Evolutionary conservation across 441 rosid genomes (phyloP), one percentile per base, ranked within the genome.

Genomic region (Biscutella auriculata): DNA sequence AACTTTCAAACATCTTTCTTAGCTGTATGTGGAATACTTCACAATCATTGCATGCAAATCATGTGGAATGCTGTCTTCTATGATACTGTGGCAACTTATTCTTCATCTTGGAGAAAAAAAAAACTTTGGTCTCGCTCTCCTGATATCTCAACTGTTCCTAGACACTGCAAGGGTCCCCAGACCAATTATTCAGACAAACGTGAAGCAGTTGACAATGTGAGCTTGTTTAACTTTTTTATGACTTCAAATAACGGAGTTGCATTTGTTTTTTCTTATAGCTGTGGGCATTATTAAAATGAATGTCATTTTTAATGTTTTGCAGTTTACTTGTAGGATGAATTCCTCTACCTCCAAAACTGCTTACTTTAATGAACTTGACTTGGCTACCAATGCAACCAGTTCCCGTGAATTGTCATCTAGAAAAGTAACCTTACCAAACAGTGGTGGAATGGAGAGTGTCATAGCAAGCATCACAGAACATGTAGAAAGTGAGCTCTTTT

Each of bases 31-130:
- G 69, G 77, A 77, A 57, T 76, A 73, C 87, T 93, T 73, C 66
- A 77, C 64, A 73, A 75, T 63, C 63, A 69, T 73, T 83, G 82
- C 81, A 82, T 82, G 90, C 87, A 81, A 79, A 87, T 83, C 59
- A 71, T 78, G 72, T 93, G 97, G 97, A 89, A 93, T 73, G 87
- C 90, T 69, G 85, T 83, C 57, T 83, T 84, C 79, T 77, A 83
- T 73, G 97, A 93, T 67, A 62, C 65, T 54, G 60, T 89, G 58
- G 80, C 69, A 27, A 77, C 81, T 34, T 80, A 68, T 76, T 53
- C 72, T 40, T 65, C 74, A 65, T 63, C 75, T 54, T 93, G 99
- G 99, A 76, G 95, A 65, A 81, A 73, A 66, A 67, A 68, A 43
- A 87, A 75, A 72, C 73, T 81, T 45, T 93, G 98, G 96, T 79